Percentiles rank a stretch among this genome's conserved stretches.
Conservation (phyloP, 306 rosid species). For the Canavalia gladiata region DNA sequence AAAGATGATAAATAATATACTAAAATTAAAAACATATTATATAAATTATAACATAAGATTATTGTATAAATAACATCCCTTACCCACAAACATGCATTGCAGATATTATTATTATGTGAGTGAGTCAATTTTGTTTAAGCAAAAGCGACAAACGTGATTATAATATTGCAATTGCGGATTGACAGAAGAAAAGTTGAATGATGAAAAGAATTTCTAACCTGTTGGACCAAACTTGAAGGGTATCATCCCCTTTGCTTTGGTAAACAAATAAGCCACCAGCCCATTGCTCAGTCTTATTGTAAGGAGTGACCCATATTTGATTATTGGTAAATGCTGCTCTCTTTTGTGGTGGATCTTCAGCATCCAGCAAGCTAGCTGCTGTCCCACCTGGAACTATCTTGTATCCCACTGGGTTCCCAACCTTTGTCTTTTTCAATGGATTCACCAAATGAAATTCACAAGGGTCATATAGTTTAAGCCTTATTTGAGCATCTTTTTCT, state of each 20-base stretch:
- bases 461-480: slow-evolving; percentile 77
- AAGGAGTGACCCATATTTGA: slow-evolving; percentile 94
- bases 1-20: too few relatives aligned
- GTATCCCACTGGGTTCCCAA: slow-evolving; percentile 92
- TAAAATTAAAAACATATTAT: too few relatives aligned
- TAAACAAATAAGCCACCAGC: slow-evolving; percentile 82
- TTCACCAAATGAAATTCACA: slow-evolving; percentile 82
- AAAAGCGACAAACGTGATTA: too few relatives aligned
- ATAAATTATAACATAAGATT: too few relatives aligned
- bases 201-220: slow-evolving; percentile 54
- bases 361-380: slow-evolving; percentile 79
- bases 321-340: slow-evolving; percentile 89
- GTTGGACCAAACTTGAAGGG: slow-evolving; percentile 82
- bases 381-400: slow-evolving; percentile 82
- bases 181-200: not conserved
- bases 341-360: slow-evolving; percentile 82
- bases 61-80: too few relatives aligned
- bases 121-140: too few relatives aligned
- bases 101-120: too few relatives aligned
- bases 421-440: slow-evolving; percentile 65
- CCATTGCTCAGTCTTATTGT: slow-evolving; percentile 78
- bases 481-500: slow-evolving; percentile 83
- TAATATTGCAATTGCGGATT: too few relatives aligned
- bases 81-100: too few relatives aligned
- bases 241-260: slow-evolving; percentile 85